Conservation (phyloP, 1,139 yeast genomes). For the Pichia cactophila region DNA sequence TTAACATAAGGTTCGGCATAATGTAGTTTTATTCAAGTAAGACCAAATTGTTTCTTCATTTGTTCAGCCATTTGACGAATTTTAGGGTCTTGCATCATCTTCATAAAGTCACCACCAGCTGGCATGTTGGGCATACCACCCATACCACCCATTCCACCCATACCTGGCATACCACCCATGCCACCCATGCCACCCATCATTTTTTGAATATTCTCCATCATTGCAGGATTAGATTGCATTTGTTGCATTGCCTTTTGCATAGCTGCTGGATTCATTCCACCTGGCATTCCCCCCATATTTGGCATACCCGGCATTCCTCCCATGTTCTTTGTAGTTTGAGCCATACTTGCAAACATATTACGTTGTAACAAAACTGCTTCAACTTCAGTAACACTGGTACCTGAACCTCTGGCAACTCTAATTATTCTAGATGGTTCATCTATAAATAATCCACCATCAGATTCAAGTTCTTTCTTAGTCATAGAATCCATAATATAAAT, state of each 20-base stretch:
- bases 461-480: conserved; percentile 86
- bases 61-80: conserved; percentile 31
- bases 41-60: conserved; percentile 26
- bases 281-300: background rate
- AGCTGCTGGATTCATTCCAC: conserved; percentile 35
- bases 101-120: conserved; percentile 27
- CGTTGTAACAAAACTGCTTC: conserved; percentile 91
- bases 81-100: conserved; percentile 29
- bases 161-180: conserved; percentile 39
- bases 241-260: conserved; percentile 50
- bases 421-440: conserved; percentile 80
- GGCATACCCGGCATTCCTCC: conserved; percentile 11
- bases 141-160: conserved; percentile 18
- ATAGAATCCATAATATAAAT: conserved; percentile 91
- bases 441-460: conserved; percentile 78
- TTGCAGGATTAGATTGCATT: conserved; percentile 49
- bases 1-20: too few relatives aligned
- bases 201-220: conserved; percentile 52
- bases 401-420: conserved; percentile 94
- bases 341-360: conserved; percentile 93
- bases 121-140: conserved; percentile 30
- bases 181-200: conserved; percentile 42
- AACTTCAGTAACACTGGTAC: conserved; percentile 87
- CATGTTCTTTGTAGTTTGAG: conserved; percentile 57
- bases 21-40: background rate